phyloP scores from a whole-genome alignment of 257 asterid genomes.

The Datura wrightii region DNA sequence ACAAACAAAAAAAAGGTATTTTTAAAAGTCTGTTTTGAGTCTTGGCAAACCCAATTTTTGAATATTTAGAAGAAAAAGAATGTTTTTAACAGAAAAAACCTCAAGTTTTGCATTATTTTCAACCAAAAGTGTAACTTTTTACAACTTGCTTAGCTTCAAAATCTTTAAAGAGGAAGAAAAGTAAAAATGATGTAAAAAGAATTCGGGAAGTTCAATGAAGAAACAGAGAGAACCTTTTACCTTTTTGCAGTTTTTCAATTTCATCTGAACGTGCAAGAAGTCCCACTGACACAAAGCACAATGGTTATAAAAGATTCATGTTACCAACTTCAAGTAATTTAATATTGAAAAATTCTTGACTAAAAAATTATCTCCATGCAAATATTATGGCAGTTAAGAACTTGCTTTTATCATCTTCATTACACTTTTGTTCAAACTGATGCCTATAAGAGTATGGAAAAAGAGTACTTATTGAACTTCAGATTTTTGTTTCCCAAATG shows the following conservation, averaged over 20 bases:
- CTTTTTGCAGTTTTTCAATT: background rate
- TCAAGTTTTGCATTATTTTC: too few species aligned
- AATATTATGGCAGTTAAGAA: background rate
- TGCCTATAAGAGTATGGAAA: too few species aligned
- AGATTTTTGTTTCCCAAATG: too few species aligned
- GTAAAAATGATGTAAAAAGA: background rate
- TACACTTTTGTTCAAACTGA: background rate
- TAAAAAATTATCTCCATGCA: background rate
- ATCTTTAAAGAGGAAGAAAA: background rate
- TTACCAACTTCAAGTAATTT: background rate
- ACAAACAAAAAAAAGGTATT: background rate
- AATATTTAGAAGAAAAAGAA: background rate
- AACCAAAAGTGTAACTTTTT: background rate
- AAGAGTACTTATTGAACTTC: too few species aligned
- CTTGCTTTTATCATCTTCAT: background rate
- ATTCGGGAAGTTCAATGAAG: background rate
- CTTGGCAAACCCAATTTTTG: background rate
- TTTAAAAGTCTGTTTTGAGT: background rate
- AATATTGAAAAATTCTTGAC: background rate
- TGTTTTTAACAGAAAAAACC: background rate
- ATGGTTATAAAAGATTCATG: background rate
- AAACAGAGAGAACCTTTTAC: background rate
- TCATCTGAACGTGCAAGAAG: background rate
- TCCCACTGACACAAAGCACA: background rate
- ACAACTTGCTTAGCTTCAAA: background rate